phyloP scores from a whole-genome alignment of 2,329 filamentous ascomycete genomes.

The Colletotrichum horii region DNA sequence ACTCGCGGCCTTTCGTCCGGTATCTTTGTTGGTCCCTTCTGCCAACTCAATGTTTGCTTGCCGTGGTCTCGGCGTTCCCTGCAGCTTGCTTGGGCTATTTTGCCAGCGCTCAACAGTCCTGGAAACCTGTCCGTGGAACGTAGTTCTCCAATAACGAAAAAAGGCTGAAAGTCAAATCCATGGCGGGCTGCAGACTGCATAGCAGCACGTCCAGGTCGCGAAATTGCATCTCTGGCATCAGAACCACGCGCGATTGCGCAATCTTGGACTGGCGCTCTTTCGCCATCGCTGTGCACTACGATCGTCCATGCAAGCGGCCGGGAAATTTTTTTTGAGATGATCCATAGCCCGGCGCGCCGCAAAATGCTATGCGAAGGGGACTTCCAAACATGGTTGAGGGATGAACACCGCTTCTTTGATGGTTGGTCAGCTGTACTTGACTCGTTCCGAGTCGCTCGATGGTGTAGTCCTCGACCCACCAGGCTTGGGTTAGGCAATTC shows the following conservation, averaged over 20 bases:
- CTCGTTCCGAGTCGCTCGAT: constrained; percentile 17
- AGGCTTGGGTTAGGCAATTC: constrained; percentile 24
- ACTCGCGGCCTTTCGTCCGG: neutral
- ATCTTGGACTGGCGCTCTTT: constrained; percentile 3
- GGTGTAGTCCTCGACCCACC: constrained; percentile 21
- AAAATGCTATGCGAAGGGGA: neutral
- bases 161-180: neutral
- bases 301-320: constrained; percentile 11
- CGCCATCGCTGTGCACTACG: neutral
- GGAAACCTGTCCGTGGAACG: neutral
- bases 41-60: neutral
- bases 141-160: neutral
- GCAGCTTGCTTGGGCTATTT: neutral
- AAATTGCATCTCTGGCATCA: constrained; percentile 21
- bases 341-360: neutral
- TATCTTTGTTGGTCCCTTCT: neutral
- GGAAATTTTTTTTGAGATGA: constrained; percentile 18
- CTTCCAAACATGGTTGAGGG: constrained; percentile 9
- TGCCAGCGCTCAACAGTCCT: neutral
- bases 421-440: constrained; percentile 20
- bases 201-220: neutral
- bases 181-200: neutral
- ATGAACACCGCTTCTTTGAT: constrained; percentile 21
- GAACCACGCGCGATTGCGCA: constrained; percentile 18
- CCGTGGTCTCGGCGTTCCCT: neutral